Conservation (phyloP, 805 yeast genomes). For the Hanseniaspora guilliermondii region DNA sequence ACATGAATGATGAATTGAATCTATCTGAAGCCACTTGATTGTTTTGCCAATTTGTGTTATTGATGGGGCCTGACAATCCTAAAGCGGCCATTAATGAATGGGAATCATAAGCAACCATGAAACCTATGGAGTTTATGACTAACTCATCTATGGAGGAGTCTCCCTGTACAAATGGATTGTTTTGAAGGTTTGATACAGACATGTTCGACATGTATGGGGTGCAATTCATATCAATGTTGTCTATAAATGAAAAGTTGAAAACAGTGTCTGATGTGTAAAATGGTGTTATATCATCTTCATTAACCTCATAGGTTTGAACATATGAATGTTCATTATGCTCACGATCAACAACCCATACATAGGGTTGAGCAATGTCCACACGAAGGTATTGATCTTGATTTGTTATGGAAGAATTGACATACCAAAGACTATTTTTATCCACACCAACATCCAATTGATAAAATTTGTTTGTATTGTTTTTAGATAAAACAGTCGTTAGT, state of each 20-base stretch:
- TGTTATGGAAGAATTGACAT: constrained; percentile 25
- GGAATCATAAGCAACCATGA: constrained; percentile 31
- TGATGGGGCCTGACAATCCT: constrained; percentile 32
- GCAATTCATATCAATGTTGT: constrained; percentile 20
- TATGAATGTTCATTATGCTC: constrained; percentile 2
- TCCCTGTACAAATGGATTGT: neutral
- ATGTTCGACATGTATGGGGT: constrained; percentile 21
- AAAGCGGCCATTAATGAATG: constrained; percentile 33
- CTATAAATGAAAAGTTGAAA: constrained; percentile 20
- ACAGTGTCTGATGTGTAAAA: neutral
- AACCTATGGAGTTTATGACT: constrained; percentile 20
- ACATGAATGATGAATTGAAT: constrained; percentile 20
- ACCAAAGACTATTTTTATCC: constrained; percentile 21
- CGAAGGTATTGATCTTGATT: constrained; percentile 24
- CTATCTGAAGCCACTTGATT: constrained; percentile 15
- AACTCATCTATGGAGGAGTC: constrained; percentile 1
- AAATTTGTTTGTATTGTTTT: neutral
- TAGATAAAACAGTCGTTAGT: neutral
- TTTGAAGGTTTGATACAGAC: constrained; percentile 13
- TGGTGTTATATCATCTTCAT: neutral
- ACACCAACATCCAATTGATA: constrained; percentile 18
- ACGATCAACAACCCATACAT: constrained; percentile 27
- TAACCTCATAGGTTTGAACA: neutral
- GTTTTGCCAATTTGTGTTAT: constrained; percentile 16
- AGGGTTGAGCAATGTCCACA: constrained; percentile 32